Percentiles rank a stretch among this genome's conserved stretches.
Conservation (phyloP, 2,329 filamentous ascomycete genomes). For the Sphaerulina musiva region DNA sequence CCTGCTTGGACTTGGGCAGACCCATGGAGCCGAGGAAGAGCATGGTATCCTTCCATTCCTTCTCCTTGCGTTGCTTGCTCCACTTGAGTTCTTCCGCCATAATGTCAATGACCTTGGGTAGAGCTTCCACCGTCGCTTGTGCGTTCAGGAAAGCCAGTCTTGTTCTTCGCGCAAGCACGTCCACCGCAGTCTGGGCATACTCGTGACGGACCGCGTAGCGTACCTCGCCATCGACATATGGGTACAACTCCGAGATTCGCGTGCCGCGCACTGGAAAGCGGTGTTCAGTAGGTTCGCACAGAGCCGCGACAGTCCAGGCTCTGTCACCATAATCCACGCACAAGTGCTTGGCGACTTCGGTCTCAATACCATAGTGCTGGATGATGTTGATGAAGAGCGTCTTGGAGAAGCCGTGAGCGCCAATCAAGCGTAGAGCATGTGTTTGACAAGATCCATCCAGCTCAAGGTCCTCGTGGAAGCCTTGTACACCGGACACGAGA, state of each 20-base stretch:
- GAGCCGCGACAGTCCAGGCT: constrained; percentile 79
- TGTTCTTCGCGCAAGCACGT: constrained; percentile 78
- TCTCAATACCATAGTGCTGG: constrained; percentile 87
- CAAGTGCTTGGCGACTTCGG: constrained; percentile 83
- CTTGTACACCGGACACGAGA: constrained; percentile 62
- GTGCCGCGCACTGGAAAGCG: constrained; percentile 78
- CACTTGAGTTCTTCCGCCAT: constrained; percentile 81
- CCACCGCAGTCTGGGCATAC: constrained; percentile 84
- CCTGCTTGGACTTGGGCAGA: constrained; percentile 50
- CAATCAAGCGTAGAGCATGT: constrained; percentile 71
- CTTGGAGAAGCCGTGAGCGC: constrained; percentile 81
- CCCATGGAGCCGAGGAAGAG: constrained; percentile 57
- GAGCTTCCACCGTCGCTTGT: constrained; percentile 77
- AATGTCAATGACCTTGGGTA: constrained; percentile 79
- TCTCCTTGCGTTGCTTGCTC: constrained; percentile 63
- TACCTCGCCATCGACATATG: constrained; percentile 87
- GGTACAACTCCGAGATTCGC: constrained; percentile 73
- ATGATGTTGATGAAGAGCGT: constrained; percentile 92
- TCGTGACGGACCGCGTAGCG: constrained; percentile 82
- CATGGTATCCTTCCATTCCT: constrained; percentile 71
- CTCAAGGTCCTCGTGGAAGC: constrained; percentile 62
- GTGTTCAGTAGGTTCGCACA: constrained; percentile 68
- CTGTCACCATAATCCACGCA: constrained; percentile 84
- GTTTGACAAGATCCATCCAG: constrained; percentile 75
- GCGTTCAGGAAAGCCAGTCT: constrained; percentile 86